phyloP scores from a whole-genome alignment of 225 moss, liverwort and hornwort genomes.

The Antitrichia curtipendula region DNA sequence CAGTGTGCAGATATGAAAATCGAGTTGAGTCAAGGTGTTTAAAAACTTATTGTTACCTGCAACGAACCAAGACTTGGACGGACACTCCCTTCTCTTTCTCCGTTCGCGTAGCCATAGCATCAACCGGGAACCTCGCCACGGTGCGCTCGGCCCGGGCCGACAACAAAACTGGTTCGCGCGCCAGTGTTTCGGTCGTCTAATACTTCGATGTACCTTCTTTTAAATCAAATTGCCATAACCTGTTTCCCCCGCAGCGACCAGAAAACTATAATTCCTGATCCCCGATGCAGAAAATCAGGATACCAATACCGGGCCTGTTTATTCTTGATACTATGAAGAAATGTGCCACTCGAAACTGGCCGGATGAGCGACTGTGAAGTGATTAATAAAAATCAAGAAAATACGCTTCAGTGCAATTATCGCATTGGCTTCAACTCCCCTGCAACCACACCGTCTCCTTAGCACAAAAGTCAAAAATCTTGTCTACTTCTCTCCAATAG shows the following conservation, averaged over 20 bases:
- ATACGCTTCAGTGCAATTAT: no score
- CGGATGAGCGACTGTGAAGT: background rate
- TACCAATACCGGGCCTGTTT: background rate
- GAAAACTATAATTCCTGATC: background rate
- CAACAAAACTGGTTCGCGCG: background rate
- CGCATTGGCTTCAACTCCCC: background rate
- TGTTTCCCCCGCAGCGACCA: background rate
- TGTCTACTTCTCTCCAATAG: background rate
- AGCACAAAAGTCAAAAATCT: no score
- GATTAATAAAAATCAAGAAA: background rate
- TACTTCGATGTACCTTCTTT: background rate
- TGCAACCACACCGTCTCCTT: background rate
- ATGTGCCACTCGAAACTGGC: background rate
- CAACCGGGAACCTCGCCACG: background rate
- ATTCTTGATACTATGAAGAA: background rate
- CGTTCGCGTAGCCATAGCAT: slow-evolving; percentile 28
- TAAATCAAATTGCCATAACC: background rate
- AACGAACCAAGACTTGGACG: slow-evolving; percentile 43
- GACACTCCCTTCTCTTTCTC: slow-evolving; percentile 94
- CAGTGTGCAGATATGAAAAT: background rate
- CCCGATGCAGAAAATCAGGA: no score
- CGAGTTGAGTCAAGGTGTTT: no score
- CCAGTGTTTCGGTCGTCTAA: background rate
- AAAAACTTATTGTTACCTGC: slow-evolving; percentile 9
- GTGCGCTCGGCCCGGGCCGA: background rate